Evolutionary conservation across 2,329 filamentous ascomycete species (phyloP).

Genomic region (Furcasterigmium furcatum): DNA sequence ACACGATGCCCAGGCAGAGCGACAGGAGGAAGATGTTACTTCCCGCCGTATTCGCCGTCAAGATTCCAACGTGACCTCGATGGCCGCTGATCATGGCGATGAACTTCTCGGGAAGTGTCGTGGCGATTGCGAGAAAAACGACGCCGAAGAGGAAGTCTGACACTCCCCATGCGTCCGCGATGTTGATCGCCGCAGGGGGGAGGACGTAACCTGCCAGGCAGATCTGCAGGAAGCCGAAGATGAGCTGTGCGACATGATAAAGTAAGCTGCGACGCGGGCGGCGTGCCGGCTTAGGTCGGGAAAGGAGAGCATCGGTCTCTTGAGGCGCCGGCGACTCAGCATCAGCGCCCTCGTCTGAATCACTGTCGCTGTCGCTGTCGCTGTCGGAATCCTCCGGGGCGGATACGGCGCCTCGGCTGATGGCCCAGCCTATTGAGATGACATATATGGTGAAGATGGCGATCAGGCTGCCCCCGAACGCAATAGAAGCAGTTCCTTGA

Average conservation of each 20-base stretch:
- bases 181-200: constrained; percentile 38
- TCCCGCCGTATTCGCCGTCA: constrained; percentile 49
- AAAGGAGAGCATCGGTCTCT: constrained; percentile 4
- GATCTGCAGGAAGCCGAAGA: constrained; percentile 40
- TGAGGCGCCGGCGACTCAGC: constrained; percentile 1
- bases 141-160: constrained; percentile 45
- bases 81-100: constrained; percentile 43
- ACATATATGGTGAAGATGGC: constrained; percentile 40
- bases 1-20: constrained; percentile 40
- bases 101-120: constrained; percentile 51
- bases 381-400: constrained; percentile 34
- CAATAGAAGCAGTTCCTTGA: neutral
- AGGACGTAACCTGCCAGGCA: constrained; percentile 46
- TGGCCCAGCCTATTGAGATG: constrained; percentile 37
- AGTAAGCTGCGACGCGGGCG: constrained; percentile 5
- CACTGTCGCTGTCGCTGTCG: constrained; percentile 17
- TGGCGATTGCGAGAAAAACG: constrained; percentile 45
- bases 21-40: constrained; percentile 53
- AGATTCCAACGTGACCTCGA: constrained; percentile 42
- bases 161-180: constrained; percentile 35
- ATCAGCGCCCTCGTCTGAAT: constrained; percentile 19
- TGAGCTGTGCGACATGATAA: constrained; percentile 27
- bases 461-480: constrained; percentile 31
- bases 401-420: constrained; percentile 35
- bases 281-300: neutral